Conservation (phyloP, 176 grass and related monocot genomes). For the Rhynchospora breviuscula region DNA sequence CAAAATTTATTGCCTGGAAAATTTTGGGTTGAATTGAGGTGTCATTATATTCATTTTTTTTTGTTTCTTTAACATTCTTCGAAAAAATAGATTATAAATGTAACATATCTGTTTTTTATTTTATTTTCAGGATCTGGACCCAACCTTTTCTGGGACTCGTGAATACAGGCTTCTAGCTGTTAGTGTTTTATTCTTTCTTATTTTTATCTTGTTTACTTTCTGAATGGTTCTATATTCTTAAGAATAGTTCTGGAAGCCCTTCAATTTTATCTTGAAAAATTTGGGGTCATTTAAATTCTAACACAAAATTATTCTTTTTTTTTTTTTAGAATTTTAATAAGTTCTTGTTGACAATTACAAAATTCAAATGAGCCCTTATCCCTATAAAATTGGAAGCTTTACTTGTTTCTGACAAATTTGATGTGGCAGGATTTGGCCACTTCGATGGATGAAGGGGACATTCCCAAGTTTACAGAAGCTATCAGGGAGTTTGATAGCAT, state of each 20-base stretch:
- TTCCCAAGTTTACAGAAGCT: conserved; percentile 80
- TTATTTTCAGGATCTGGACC: conserved; percentile 74
- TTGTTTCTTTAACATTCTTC: not conserved
- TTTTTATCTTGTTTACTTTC: not conserved
- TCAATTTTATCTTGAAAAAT: not conserved
- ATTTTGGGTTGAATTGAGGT: not conserved
- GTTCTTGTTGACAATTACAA: not conserved
- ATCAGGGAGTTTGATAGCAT: conserved; percentile 97
- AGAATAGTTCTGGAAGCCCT: not conserved
- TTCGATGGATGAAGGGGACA: conserved; percentile 93
- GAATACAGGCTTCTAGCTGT: conserved; percentile 97
- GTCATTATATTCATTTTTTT: conserved; percentile 18
- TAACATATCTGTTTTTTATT: conserved; percentile 6
- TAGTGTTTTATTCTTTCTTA: conserved; percentile 8
- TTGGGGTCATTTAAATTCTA: not conserved
- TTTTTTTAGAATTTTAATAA: not conserved
- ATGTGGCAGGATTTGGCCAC: conserved; percentile 69
- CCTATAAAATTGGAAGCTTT: too few relatives aligned
- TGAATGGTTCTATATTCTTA: not conserved
- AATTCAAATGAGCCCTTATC: not conserved
- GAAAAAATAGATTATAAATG: not conserved
- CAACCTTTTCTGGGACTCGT: conserved; percentile 87
- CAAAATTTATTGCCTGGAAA: not conserved
- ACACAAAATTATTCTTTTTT: not conserved
- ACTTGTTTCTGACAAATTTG: not conserved